Evolutionary conservation across 139 green algal genomes (phyloP).

Genomic region (Chlamydomonas schloesseri): DNA sequence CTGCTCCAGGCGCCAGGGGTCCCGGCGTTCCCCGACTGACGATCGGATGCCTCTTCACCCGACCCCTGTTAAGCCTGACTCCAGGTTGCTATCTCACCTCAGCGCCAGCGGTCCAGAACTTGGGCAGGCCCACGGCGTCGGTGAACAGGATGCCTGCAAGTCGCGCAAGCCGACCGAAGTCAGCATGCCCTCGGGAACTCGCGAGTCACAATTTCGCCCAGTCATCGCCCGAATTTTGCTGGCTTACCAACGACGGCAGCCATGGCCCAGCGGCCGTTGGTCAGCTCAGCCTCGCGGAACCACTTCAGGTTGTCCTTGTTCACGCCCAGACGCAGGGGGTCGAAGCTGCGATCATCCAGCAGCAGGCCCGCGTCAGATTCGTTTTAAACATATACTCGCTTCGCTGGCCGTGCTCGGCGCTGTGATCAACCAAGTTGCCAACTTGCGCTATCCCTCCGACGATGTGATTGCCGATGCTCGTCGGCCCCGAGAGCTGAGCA

Average conservation of each 20-base stretch:
- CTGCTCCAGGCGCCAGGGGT: too few relatives aligned
- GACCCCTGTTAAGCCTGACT: too few relatives aligned
- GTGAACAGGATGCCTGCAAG: constrained; percentile 83
- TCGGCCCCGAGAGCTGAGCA: too few relatives aligned
- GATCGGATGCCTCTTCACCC: too few relatives aligned
- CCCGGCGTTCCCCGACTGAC: too few relatives aligned
- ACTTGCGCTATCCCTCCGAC: too few relatives aligned
- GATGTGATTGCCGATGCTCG: too few relatives aligned
- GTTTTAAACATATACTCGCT: too few relatives aligned
- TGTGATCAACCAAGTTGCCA: too few relatives aligned
- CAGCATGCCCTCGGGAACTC: background rate
- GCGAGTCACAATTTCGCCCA: background rate
- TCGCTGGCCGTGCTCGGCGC: too few relatives aligned
- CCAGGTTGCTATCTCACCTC: constrained; percentile 62
- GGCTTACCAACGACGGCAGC: constrained; percentile 74
- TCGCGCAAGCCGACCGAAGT: too few relatives aligned
- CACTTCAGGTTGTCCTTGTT: constrained; percentile 70
- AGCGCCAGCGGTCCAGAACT: constrained; percentile 87
- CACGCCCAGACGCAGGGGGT: constrained; percentile 76
- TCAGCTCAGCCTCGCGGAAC: constrained; percentile 88
- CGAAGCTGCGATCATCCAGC: constrained; percentile 58
- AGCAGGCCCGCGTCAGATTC: background rate
- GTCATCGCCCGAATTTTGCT: background rate
- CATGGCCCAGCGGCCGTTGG: constrained; percentile 94
- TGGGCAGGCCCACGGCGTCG: constrained; percentile 75